Conservation (phyloP, 257 asterid genomes). For the Datura wrightii region DNA sequence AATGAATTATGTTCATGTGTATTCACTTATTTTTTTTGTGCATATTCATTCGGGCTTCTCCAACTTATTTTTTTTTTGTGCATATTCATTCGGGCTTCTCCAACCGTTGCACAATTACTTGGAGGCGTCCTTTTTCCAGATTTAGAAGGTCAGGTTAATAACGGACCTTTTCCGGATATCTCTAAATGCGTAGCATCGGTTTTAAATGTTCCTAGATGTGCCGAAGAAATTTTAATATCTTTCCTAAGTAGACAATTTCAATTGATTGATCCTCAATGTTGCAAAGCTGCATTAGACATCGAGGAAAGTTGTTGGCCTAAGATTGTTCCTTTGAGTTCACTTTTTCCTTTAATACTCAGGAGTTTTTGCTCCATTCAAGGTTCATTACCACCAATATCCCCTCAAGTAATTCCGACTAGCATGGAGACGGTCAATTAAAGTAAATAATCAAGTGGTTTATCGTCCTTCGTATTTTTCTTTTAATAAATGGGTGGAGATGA, state of each 20-base stretch:
- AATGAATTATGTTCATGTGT: background rate
- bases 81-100: background rate
- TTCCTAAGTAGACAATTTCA: background rate
- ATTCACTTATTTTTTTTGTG: background rate
- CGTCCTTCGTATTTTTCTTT: no score
- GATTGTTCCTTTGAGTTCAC: slow-evolving; percentile 33
- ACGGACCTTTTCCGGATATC: background rate
- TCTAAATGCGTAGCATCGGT: background rate
- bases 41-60: background rate
- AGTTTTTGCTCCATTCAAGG: slow-evolving; percentile 24
- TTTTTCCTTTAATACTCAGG: slow-evolving; percentile 28
- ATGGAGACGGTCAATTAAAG: no score
- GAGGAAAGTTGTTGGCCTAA: slow-evolving; percentile 41
- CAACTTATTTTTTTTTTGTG: background rate
- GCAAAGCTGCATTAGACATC: slow-evolving; percentile 25
- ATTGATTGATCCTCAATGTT: slow-evolving; percentile 37
- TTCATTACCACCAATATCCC: background rate
- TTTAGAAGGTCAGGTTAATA: background rate
- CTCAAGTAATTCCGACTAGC: no score
- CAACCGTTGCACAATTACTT: background rate
- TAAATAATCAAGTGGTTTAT: no score
- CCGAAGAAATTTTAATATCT: slow-evolving; percentile 30
- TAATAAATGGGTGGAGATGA: no score
- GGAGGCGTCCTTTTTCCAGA: background rate
- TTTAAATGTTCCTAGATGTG: slow-evolving; percentile 30